A percentile compares a stretch with the other conserved stretches of the same genome.
Evolutionary conservation across 2,329 filamentous ascomycete genomes (phyloP).

Genomic region (Penicillium sumatraense): DNA sequence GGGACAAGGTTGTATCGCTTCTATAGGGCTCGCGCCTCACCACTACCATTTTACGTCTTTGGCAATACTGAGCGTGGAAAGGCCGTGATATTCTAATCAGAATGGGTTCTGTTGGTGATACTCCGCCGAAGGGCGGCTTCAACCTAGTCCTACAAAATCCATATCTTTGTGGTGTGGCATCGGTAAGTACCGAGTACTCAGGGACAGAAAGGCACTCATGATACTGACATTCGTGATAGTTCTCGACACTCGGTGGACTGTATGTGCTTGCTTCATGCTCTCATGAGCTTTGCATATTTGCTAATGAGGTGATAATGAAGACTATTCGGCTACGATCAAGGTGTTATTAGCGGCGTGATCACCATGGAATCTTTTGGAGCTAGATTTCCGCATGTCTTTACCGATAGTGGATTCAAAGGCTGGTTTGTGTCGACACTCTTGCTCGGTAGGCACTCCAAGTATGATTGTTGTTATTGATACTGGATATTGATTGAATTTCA

Average conservation of each 20-base stretch:
- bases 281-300: not conserved
- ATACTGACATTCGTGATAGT: constrained; percentile 26
- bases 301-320: not conserved
- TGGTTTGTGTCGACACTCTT: constrained; percentile 59
- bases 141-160: constrained; percentile 44
- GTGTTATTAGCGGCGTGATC: constrained; percentile 54
- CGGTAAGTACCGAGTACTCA: constrained; percentile 33
- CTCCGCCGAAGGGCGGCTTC: constrained; percentile 28
- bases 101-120: constrained; percentile 24
- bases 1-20: not conserved
- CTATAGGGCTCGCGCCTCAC: not conserved
- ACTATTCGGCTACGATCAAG: constrained; percentile 57
- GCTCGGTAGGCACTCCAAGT: constrained; percentile 36
- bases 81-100: not conserved
- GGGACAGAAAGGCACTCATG: not conserved
- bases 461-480: not conserved
- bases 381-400: constrained; percentile 45
- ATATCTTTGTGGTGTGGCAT: constrained; percentile 51
- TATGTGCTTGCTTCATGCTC: not conserved
- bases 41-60: not conserved
- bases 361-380: constrained; percentile 53
- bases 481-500: constrained; percentile 12
- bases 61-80: not conserved
- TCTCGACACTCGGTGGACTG: constrained; percentile 49
- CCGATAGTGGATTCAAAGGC: constrained; percentile 54